Evolutionary conservation across 1,284 basidiomycete genomes (phyloP).

Genomic region (Apiotrichum domesticum): DNA sequence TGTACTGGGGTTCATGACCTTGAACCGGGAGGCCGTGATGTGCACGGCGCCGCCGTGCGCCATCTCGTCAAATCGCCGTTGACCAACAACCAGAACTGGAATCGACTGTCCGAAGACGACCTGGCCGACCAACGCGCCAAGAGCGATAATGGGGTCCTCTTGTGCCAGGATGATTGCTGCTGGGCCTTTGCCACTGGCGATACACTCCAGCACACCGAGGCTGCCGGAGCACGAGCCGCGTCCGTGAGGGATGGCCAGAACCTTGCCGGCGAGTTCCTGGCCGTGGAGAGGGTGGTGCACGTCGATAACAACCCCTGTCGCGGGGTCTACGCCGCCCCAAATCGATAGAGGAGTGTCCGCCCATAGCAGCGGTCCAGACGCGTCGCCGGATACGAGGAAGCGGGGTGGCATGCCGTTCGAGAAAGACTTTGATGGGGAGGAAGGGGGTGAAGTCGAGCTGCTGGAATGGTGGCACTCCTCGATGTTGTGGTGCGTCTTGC

Average conservation of each 20-base stretch:
- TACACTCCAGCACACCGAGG: slow-evolving; percentile 8
- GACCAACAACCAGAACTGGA: slow-evolving; percentile 2
- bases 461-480: not conserved
- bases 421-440: not conserved
- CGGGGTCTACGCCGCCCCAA: slow-evolving; percentile 11
- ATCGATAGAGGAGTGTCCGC: slow-evolving; percentile 1
- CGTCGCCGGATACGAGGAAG: slow-evolving; percentile 5
- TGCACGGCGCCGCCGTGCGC: slow-evolving; percentile 1
- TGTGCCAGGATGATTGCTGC: slow-evolving; percentile 2
- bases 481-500: not conserved
- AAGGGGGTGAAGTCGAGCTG: not conserved
- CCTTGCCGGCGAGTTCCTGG: not conserved
- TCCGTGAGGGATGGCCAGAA: slow-evolving; percentile 11
- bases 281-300: slow-evolving; percentile 10
- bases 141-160: slow-evolving; percentile 8
- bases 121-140: slow-evolving; percentile 8
- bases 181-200: not conserved
- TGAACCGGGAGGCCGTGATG: not conserved
- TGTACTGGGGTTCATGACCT: slow-evolving; percentile 1
- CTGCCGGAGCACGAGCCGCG: slow-evolving; percentile 13
- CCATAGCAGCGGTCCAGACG: slow-evolving; percentile 5
- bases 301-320: slow-evolving; percentile 2
- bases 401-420: not conserved
- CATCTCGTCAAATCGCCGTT: slow-evolving; percentile 2
- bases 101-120: not conserved